Percentiles rank a stretch among this genome's conserved stretches.
Conservation (phyloP, 176 grass and related monocot genomes). For the Urochloa ruziziensis region DNA sequence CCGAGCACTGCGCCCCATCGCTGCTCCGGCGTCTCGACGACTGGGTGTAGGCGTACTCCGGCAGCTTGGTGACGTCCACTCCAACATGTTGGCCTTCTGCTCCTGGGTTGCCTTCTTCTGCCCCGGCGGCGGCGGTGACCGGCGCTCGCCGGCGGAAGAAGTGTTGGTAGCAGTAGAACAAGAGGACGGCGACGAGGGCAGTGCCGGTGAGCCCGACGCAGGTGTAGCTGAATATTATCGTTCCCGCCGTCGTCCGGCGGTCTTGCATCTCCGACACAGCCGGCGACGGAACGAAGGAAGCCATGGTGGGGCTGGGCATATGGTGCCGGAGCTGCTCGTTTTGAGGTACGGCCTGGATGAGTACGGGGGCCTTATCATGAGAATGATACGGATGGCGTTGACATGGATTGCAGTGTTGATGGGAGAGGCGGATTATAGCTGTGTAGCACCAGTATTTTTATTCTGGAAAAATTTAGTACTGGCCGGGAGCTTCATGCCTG, state of each 20-base stretch:
- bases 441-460: not conserved
- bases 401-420: not conserved
- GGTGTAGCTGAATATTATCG: constrained; percentile 42
- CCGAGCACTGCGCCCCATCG: constrained; percentile 33
- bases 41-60: constrained; percentile 34
- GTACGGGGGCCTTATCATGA: not conserved
- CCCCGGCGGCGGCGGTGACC: not conserved
- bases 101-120: not conserved
- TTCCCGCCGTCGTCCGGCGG: not conserved
- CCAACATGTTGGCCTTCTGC: not conserved
- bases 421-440: not conserved
- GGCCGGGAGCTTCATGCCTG: not conserved
- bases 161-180: constrained; percentile 26
- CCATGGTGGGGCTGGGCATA: no score
- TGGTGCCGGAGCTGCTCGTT: no score
- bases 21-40: constrained; percentile 13
- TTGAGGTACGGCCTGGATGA: not conserved
- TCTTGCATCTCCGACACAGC: not conserved
- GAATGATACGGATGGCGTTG: constrained; percentile 12
- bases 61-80: constrained; percentile 37
- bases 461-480: not conserved
- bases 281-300: not conserved
- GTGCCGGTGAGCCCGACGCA: constrained; percentile 30
- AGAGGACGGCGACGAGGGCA: not conserved
- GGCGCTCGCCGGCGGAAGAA: constrained; percentile 18